Percentiles rank a stretch among this genome's conserved stretches.
Evolutionary conservation across 1,284 basidiomycete genomes (phyloP).

Genomic region (Schizophyllum commune): DNA sequence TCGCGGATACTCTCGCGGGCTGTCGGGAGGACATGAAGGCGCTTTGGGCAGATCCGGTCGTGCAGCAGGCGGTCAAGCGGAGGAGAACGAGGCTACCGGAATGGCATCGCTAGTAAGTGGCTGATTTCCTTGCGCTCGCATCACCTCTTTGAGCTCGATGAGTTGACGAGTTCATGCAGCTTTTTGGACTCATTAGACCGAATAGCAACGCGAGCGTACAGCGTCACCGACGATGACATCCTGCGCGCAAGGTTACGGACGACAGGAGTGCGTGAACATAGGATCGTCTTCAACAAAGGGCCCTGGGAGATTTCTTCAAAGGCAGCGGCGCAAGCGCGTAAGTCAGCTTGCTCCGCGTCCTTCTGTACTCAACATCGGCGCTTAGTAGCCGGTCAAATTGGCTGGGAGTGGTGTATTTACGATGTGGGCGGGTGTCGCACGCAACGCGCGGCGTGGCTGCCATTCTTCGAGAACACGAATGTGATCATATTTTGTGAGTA

Average conservation of each 20-base stretch:
- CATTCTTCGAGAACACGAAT: slow-evolving; percentile 53
- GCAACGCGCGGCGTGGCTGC: slow-evolving; percentile 52
- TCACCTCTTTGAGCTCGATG: too few relatives aligned
- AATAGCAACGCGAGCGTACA: slow-evolving; percentile 43
- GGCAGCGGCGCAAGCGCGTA: neutral
- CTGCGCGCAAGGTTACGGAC: slow-evolving; percentile 55
- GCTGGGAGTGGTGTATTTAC: slow-evolving; percentile 57
- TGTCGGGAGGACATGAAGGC: slow-evolving; percentile 52
- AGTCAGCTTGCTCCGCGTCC: neutral
- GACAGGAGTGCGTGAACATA: slow-evolving; percentile 43
- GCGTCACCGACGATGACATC: slow-evolving; percentile 54
- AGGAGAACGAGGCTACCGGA: slow-evolving; percentile 43
- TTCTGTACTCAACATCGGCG: neutral
- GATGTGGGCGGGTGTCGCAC: slow-evolving; percentile 59
- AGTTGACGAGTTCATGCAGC: slow-evolving; percentile 20
- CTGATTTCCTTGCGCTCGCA: neutral
- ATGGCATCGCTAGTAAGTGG: slow-evolving; percentile 48
- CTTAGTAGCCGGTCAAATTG: neutral
- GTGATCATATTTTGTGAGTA: slow-evolving; percentile 37
- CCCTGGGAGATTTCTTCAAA: slow-evolving; percentile 24
- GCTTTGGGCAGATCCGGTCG: slow-evolving; percentile 49
- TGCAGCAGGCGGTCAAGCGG: slow-evolving; percentile 38
- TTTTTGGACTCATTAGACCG: slow-evolving; percentile 56
- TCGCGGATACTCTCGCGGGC: slow-evolving; percentile 36
- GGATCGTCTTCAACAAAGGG: slow-evolving; percentile 37